Evolutionary conservation across 2,329 filamentous ascomycete species (phyloP).

Genomic region (Sporothrix brasiliensis): DNA sequence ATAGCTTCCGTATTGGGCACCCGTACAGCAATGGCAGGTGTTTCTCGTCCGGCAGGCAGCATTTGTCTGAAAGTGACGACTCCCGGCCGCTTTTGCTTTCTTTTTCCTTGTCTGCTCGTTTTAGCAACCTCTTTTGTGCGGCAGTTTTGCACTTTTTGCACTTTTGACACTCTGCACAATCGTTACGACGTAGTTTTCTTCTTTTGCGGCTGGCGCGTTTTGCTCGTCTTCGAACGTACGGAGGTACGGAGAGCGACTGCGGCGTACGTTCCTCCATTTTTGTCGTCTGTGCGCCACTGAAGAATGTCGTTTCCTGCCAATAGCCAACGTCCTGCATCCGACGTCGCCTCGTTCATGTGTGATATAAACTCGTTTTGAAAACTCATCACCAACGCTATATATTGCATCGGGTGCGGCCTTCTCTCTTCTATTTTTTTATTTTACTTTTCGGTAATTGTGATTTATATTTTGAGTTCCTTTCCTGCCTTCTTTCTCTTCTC

Average conservation of each 20-base stretch:
- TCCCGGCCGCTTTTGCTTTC: background rate
- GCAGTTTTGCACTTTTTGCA: constrained; percentile 1
- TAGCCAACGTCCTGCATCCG: background rate
- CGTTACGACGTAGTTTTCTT: background rate
- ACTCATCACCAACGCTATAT: too few species aligned
- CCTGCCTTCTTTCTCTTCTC: too few species aligned
- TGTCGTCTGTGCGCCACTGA: background rate
- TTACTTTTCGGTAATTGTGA: too few species aligned
- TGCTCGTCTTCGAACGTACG: background rate
- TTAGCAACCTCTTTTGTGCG: background rate
- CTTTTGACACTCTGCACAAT: background rate
- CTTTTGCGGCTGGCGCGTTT: constrained; percentile 23
- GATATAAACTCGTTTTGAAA: too few species aligned
- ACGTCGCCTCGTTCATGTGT: background rate
- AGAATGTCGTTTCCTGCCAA: background rate
- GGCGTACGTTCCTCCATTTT: too few species aligned
- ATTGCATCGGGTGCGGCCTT: too few species aligned
- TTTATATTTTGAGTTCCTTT: too few species aligned
- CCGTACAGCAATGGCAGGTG: too few species aligned
- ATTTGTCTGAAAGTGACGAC: background rate
- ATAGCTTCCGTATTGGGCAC: too few species aligned
- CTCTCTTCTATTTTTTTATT: too few species aligned
- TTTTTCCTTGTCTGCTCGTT: background rate
- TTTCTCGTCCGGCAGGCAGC: background rate
- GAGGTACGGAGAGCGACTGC: too few species aligned